Base-by-base conservation (phyloP, 2,329 filamentous ascomycete genomes). In the Aureobasidium melanogenum region DNA sequence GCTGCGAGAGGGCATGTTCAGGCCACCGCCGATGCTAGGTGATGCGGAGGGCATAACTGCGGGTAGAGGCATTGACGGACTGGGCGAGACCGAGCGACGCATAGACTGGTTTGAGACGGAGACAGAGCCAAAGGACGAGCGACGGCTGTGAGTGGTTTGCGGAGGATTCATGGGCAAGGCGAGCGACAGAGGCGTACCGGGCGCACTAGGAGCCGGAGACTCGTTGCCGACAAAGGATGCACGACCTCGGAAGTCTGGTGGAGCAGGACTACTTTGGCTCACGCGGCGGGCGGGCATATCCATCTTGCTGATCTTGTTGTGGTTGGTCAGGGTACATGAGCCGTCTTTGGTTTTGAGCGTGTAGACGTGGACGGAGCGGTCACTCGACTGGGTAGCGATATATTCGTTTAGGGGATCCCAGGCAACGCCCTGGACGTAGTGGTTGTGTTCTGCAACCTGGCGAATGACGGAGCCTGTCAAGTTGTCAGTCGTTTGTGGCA, bases 401-500 rank as follows among this genome's bases (percentile, higher is more conserved):
- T 92, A 99, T 76, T 99, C 94, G 76, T 97, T 97, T 61, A 97
- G 77, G 26, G 94, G 95, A 77, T 99, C 95, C 95, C 94, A 99
- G 5, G 94, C 89, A 8, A 99, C 95, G 51, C 94, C 94, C 76
- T 99, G 94, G 19, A 99, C 94, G 73, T 97, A 99, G 74, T 99
- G 94, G 69, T 91, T 96, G 76, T 97, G 93, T 73, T 97, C 93
- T 57, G 93, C 93, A 66, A 97, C 96, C 73, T 97, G 93, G 63
- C 93, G 88, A 62, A 97, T 88, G 66, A 92, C 80, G 73, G 81
- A 78, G 19, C 82, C 82, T 84, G 64, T 36, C 41, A 34, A 32
- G 30, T 55, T 61, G 48, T 70, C 48, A 67, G 66, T 70, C 26
- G 39, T 28, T 26, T 34, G 30, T 59, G 15, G 10, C 28, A 10